phyloP scores from a whole-genome alignment of 768 basidiomycete species.

The Amylocystis lapponica region DNA sequence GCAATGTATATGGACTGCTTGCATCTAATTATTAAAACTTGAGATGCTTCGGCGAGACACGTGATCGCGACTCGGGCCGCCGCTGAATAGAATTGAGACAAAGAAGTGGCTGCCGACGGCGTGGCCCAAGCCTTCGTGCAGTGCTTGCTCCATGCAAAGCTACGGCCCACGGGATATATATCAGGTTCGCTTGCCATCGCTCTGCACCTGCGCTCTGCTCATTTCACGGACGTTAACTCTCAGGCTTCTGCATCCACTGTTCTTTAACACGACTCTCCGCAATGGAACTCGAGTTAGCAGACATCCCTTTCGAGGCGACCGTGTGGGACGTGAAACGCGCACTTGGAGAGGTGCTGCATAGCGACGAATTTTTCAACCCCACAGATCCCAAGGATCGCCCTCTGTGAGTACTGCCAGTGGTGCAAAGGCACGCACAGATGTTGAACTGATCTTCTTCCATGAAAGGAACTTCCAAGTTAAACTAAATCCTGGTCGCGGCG shows the following conservation, averaged over 20 bases:
- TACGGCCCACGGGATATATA: too few relatives aligned
- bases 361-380: conserved; percentile 39
- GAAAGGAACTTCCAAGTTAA: conserved; percentile 56
- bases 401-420: conserved; percentile 10
- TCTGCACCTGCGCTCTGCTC: too few relatives aligned
- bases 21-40: background rate
- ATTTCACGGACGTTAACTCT: too few relatives aligned
- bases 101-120: background rate
- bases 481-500: conserved; percentile 44
- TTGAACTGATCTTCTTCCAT: background rate
- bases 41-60: background rate
- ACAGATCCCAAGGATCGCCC: conserved; percentile 22
- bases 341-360: conserved; percentile 54
- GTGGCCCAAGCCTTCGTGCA: too few relatives aligned
- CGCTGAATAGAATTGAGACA: background rate
- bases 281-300: conserved; percentile 36
- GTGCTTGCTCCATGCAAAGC: background rate
- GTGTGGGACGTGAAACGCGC: conserved; percentile 52
- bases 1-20: background rate
- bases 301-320: conserved; percentile 34
- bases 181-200: too few relatives aligned
- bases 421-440: background rate
- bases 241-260: too few relatives aligned
- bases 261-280: background rate
- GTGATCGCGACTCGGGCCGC: background rate